These are phyloP conservation scores for Melastoma malabathricum DNA, from an alignment of 345 rosid genomes.

Conservation along the genomic window DNA sequence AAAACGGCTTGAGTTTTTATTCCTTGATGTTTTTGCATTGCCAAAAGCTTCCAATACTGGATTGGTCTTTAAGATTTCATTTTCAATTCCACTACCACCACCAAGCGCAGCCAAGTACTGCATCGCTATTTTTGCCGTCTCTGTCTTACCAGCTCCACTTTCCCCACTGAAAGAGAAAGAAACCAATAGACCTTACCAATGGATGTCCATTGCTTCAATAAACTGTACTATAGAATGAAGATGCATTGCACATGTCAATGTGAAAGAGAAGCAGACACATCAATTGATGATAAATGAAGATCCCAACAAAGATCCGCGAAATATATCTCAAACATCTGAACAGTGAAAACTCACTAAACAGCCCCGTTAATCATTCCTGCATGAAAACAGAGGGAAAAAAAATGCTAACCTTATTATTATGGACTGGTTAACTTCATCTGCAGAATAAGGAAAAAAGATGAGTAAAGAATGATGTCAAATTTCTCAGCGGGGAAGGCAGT, in stretches of 20 bases:
- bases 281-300: no score
- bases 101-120: slow-evolving; percentile 99
- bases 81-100: slow-evolving; percentile 96
- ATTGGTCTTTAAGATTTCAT: slow-evolving; percentile 93
- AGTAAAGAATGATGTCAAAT: slow-evolving; percentile 12
- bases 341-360: not conserved
- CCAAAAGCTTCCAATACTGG: slow-evolving; percentile 98
- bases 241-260: no score
- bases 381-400: not conserved
- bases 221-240: no score
- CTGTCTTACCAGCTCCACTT: slow-evolving; percentile 99
- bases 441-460: slow-evolving; percentile 12
- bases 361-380: not conserved
- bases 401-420: slow-evolving; percentile 91
- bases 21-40: slow-evolving; percentile 89
- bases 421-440: slow-evolving; percentile 99
- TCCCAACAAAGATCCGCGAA: no score
- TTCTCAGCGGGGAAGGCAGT: not conserved
- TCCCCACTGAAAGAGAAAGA: slow-evolving; percentile 72
- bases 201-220: no score
- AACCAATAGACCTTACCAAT: slow-evolving; percentile 1
- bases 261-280: no score
- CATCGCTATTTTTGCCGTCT: slow-evolving; percentile 99
- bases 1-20: slow-evolving; percentile 98
- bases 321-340: no score